phyloP scores from a whole-genome alignment of 176 grass and related monocot genomes.

The Panicum miliaceum region DNA sequence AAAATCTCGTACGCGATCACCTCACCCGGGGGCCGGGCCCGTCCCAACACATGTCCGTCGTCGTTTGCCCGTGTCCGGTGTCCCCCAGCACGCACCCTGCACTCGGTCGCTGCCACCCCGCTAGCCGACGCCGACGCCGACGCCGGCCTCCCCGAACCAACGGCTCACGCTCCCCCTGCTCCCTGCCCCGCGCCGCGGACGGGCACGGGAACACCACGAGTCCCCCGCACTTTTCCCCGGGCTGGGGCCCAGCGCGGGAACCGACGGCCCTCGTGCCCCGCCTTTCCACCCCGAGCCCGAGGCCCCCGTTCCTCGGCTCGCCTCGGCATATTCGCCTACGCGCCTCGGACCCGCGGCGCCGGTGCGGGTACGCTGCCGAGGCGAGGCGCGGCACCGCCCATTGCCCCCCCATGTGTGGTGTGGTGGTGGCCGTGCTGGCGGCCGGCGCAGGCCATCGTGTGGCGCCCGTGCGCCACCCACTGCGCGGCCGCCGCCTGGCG shows the following conservation, averaged over 20 bases:
- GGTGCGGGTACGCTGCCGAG: slow-evolving; percentile 18
- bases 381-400: not conserved
- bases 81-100: not conserved
- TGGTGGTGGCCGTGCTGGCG: not conserved
- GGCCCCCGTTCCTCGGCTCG: not conserved
- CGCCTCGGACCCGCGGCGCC: not conserved
- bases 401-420: not conserved
- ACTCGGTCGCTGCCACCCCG: not conserved
- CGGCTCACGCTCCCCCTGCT: not conserved
- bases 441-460: not conserved
- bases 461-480: slow-evolving; percentile 17
- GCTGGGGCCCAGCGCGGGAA: not conserved
- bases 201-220: not conserved
- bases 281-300: not conserved
- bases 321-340: slow-evolving; percentile 31
- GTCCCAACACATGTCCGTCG: not conserved
- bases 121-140: not conserved
- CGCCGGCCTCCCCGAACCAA: not conserved
- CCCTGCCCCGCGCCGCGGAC: not conserved
- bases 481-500: slow-evolving; percentile 5
- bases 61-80: slow-evolving; percentile 2
- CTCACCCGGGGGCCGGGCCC: not conserved
- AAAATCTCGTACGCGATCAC: not conserved
- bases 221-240: not conserved
- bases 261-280: slow-evolving; percentile 17